Evolutionary conservation across 805 yeast species (phyloP).

Genomic region (Lachancea kluyveri): DNA sequence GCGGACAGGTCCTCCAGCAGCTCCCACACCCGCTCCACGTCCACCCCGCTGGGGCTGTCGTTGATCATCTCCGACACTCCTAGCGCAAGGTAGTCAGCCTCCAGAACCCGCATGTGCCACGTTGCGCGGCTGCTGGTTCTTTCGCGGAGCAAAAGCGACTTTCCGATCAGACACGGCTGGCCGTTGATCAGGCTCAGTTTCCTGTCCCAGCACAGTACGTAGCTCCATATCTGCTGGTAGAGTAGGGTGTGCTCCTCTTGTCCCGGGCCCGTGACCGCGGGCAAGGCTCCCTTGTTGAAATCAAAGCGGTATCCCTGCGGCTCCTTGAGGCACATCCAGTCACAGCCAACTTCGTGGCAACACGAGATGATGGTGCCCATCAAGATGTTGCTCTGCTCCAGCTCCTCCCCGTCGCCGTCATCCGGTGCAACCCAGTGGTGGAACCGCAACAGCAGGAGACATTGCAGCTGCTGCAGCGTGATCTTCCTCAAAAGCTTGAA

Average conservation of each 20-base stretch:
- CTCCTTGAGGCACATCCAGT: slow-evolving; percentile 20
- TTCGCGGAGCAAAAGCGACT: slow-evolving; percentile 12
- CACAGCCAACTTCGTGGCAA: slow-evolving; percentile 25
- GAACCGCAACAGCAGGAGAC: slow-evolving; percentile 23
- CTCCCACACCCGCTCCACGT: slow-evolving; percentile 8
- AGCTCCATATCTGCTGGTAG: slow-evolving; percentile 22
- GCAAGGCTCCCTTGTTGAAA: slow-evolving; percentile 17
- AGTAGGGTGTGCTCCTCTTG: slow-evolving; percentile 13
- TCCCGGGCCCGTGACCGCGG: slow-evolving; percentile 12
- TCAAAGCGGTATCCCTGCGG: slow-evolving; percentile 15
- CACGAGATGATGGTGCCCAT: slow-evolving; percentile 26
- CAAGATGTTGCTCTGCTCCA: slow-evolving; percentile 24
- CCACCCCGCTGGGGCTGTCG: slow-evolving; percentile 6
- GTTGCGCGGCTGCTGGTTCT: background rate
- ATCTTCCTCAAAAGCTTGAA: slow-evolving; percentile 24
- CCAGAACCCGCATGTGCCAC: background rate
- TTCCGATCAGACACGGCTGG: slow-evolving; percentile 23
- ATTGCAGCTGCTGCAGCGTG: slow-evolving; percentile 24
- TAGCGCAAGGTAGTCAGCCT: slow-evolving; percentile 3
- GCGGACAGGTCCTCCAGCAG: slow-evolving; percentile 10
- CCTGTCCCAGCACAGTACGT: slow-evolving; percentile 27
- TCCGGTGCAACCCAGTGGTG: slow-evolving; percentile 31
- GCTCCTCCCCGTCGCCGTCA: slow-evolving; percentile 28
- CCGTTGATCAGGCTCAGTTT: slow-evolving; percentile 26
- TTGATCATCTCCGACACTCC: slow-evolving; percentile 3